phyloP scores from a whole-genome alignment of 495 filamentous ascomycete species.

The Parmelia sp. region DNA sequence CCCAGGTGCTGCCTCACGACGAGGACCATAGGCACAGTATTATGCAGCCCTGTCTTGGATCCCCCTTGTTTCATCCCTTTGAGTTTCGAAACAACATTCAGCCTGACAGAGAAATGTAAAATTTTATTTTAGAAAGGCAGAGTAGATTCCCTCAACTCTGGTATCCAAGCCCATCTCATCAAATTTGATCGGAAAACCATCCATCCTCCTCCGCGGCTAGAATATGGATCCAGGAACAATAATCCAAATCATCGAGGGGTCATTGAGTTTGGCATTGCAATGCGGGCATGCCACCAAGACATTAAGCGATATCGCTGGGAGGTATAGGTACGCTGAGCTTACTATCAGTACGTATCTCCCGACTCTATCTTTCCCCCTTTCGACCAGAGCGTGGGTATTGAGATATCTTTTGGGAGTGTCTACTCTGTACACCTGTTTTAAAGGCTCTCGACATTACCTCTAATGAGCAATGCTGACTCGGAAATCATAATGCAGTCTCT shows the following conservation, averaged over 20 bases:
- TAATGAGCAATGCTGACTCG: too few species aligned
- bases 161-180: neutral
- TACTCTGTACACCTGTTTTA: too few species aligned
- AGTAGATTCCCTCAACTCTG: neutral
- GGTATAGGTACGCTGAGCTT: constrained; percentile 38
- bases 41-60: neutral
- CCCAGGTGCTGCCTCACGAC: neutral
- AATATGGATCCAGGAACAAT: constrained; percentile 11
- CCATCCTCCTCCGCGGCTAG: neutral
- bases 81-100: neutral
- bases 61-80: neutral
- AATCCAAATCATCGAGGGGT: neutral
- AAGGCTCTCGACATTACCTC: too few species aligned
- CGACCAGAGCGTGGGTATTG: too few species aligned
- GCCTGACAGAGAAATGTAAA: neutral
- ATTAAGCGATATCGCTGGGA: constrained; percentile 15
- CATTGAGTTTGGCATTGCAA: neutral
- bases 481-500: too few species aligned
- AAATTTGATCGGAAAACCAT: neutral
- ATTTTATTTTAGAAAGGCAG: neutral
- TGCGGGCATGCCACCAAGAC: constrained; percentile 1
- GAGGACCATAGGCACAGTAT: neutral
- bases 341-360: too few species aligned
- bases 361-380: too few species aligned
- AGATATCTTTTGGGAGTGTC: too few species aligned